Percentiles rank a stretch among this genome's conserved stretches.
phyloP scores from a whole-genome alignment of 371 early-diverging fungal genomes.

The Mucor lusitanicus region DNA sequence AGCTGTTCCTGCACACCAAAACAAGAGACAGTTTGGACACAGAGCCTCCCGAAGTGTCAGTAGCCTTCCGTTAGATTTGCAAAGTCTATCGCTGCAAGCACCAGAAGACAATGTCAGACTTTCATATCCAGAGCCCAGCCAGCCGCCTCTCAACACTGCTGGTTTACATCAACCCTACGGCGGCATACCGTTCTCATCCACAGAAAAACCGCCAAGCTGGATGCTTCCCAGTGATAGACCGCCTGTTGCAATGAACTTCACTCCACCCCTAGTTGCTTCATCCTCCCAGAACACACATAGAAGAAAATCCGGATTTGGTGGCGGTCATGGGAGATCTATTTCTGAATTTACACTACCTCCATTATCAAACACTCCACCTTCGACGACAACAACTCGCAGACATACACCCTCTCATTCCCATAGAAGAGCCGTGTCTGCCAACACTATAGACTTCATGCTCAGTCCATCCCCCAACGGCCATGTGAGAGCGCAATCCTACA shows the following conservation, averaged over 20 bases:
- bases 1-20: neutral
- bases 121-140: neutral
- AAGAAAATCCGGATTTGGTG: conserved; percentile 16
- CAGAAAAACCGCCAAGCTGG: conserved; percentile 24
- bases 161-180: conserved; percentile 4
- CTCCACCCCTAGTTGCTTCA: neutral
- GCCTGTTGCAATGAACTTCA: neutral
- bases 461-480: conserved; percentile 2
- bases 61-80: conserved; percentile 24
- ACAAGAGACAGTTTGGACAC: conserved; percentile 19
- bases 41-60: conserved; percentile 20
- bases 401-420: conserved; percentile 19
- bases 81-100: conserved; percentile 19
- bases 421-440: conserved; percentile 26
- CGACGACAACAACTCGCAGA: conserved; percentile 14
- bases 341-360: conserved; percentile 24
- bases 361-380: conserved; percentile 4
- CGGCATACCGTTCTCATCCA: conserved; percentile 9
- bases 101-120: conserved; percentile 7
- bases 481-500: conserved; percentile 20
- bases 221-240: conserved; percentile 19
- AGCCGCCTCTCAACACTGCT: neutral
- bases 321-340: conserved; percentile 22
- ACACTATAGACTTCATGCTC: conserved; percentile 23
- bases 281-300: conserved; percentile 8